Base-by-base conservation (phyloP, 441 rosid species). In the Dalechampia spathulata region DNA sequence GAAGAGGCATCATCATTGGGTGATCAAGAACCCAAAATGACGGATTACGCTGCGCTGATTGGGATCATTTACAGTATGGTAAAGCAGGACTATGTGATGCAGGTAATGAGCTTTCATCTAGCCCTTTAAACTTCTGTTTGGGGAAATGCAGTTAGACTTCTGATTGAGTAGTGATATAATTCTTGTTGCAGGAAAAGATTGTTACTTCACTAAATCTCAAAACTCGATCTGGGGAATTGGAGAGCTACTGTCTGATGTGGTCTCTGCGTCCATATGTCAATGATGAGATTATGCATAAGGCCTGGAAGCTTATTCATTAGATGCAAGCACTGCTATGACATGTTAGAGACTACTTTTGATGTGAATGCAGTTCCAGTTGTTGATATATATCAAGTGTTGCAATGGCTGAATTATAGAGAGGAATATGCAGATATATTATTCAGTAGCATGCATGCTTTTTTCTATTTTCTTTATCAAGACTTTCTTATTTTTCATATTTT, bases 21-120 rank as follows among this genome's bases (percentile, higher is more conserved):
- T 30, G 9, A 27, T 53, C 55, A 56, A 70, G 81, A 66, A 67
- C 61, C 55, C 25, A 61, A 72, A 68, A 52, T 77, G 51, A 72
- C 63, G 36, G 84, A 82, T 60, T 71, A 74, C 54, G 89, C 78
- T 58, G 62, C 71, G 21, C 30, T 80, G 69, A 68, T 83, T 69
- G 90, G 71, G 13, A 60, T 76, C 42, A 65, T 92, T 65, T 88
- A 75, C 67, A 72, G 68, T 30, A 86, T 86, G 93, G 68, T 83
- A 66, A 88, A 86, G 67, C 85, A 84, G 42, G 87, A 92, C 72
- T 75, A 62, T 39, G 60, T 3, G n/a, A 88, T 88, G 98, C 98
- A 86, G 94, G 96, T 81, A 61, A 23, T 45, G 13, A 51, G 12
- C 28, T 47, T 58, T 28, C 23, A 14, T 12, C 9, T 54, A 48